phyloP scores from a whole-genome alignment of 768 basidiomycete species.

The Candolleomyces aberdarensis region DNA sequence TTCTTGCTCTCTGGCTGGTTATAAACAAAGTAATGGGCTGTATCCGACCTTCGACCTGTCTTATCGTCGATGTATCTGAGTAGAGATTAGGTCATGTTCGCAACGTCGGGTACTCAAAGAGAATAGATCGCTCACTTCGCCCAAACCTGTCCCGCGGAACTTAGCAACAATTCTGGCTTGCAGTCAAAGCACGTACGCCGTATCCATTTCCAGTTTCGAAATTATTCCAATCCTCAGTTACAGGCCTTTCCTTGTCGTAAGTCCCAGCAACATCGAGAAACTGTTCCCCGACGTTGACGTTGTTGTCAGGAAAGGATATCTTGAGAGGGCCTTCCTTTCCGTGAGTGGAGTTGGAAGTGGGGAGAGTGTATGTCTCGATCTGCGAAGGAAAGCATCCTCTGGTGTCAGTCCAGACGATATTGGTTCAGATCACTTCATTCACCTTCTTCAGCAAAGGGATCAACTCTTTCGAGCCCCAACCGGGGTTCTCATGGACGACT shows the following conservation, averaged over 20 bases:
- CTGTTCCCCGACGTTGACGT: constrained; percentile 41
- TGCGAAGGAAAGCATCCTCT: constrained; percentile 11
- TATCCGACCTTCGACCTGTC: constrained; percentile 56
- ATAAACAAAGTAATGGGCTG: constrained; percentile 51
- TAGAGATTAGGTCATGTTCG: background rate
- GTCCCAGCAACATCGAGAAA: constrained; percentile 42
- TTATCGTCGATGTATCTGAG: constrained; percentile 50
- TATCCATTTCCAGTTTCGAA: constrained; percentile 41
- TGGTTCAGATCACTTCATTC: background rate
- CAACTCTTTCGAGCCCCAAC: constrained; percentile 58
- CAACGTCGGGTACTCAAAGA: background rate
- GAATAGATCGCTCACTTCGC: constrained; percentile 36
- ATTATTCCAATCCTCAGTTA: constrained; percentile 45
- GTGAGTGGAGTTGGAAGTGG: constrained; percentile 31
- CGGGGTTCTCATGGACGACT: constrained; percentile 44
- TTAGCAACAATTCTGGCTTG: background rate
- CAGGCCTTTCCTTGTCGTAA: constrained; percentile 47
- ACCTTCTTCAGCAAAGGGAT: constrained; percentile 62
- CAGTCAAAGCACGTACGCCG: constrained; percentile 32
- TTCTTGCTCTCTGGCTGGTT: constrained; percentile 42
- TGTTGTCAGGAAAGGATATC: constrained; percentile 38
- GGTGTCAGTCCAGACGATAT: background rate
- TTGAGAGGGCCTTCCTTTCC: constrained; percentile 52
- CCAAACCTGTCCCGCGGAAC: constrained; percentile 40
- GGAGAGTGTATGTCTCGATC: constrained; percentile 40